Evolutionary conservation across 257 asterid species (phyloP), one percentile per base, ranked within the genome.

Genomic region (Jaltomata sinuosa): DNA sequence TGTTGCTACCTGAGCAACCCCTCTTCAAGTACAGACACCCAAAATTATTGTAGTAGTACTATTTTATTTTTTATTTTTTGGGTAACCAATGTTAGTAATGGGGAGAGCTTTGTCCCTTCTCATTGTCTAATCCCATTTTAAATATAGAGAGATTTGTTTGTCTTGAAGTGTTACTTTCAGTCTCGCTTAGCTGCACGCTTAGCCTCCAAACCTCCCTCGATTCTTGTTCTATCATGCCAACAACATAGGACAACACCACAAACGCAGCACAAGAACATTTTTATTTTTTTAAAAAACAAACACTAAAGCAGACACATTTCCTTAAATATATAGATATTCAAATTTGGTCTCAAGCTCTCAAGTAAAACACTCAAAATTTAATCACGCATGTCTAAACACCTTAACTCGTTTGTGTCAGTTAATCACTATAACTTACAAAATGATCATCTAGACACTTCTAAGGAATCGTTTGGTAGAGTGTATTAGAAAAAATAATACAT

Each of bases 61-160:
- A 11, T 49, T 49, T 12, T 8, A 1, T 38, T 38, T 32, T 32
- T 32, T 32, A 32, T 32, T 59, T 59, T 14, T 62, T 3, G n/a
- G n/a, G 62, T 2, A 72, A 12, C 55, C 80, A 72, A 76, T 74
- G 76, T 32, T 32, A 25, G 80, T 0, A 80, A 27, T 25, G n/a
- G 21, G 59, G 77, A 34, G 5, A 57, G 65, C 53, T 67, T 87
- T 87, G 85, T 87, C 87, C 11, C 32, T 68, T 85, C 85, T 80
- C 36, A 83, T 79, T 83, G 62, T 84, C 53, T 22, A 68, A 38
- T 47, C 64, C 50, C 32, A 47, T 25, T 49, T 49, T 9, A 7
- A 32, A 29, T 29, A 6, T 16, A 50, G 45, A 79, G 52, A 32
- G 83, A n/a, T 42, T 22, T 71, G 52, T 25, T 34, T 11, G 34